Base-by-base conservation (phyloP, 1,139 yeast genomes). In the Diutina ranongensis region DNA sequence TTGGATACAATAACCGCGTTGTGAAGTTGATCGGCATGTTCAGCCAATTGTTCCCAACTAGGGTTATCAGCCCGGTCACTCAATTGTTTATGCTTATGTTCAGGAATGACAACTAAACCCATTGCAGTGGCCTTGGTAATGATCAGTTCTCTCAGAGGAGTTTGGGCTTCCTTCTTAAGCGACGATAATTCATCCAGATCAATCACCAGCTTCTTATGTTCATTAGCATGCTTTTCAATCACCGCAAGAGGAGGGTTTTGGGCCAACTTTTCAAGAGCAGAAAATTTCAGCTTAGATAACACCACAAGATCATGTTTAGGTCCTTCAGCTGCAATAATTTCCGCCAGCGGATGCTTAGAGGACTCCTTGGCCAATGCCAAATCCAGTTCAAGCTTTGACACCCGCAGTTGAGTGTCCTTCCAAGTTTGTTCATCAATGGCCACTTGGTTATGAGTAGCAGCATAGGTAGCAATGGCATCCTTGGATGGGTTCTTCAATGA, bases 21-120 rank as follows among this genome's bases (percentile, higher is more conserved):
- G 22, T 50, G 45, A 3, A 27, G 61, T 31, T 50, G 59, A 44
- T 67, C 70, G 2, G 73, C 72, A 18, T 61, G 64, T 12, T 54
- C 50, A 47, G 67, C 64, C 4, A 70, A 61, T 13, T 47, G 50
- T 41, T 56, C 61, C 48, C 64, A 55, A 22, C 59, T 55, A 44
- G 72, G 72, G 4, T 57, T 55, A 45, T 61, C 50, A 0, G 69
- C 68, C n/a, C 59, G 50, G n/a, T 22, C 25, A 18, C 5, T 18
- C 44, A 65, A 51, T 7, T 51, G 49, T 7, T 49, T 51, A 31
- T 52, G 53, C 35, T 54, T 52, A 28, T 52, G 54, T 19, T 18
- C 18, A 10, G 44, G 36, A n/a, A 44, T n/a, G 7, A 35, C 22
- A 15, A 38, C 42, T 21, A 38, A 22, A 4, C 42, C 42, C 42